Evolutionary conservation across 1,284 basidiomycete genomes (phyloP), one percentile per base, ranked within the genome.

Genomic region (Megacollybia platyphylla): DNA sequence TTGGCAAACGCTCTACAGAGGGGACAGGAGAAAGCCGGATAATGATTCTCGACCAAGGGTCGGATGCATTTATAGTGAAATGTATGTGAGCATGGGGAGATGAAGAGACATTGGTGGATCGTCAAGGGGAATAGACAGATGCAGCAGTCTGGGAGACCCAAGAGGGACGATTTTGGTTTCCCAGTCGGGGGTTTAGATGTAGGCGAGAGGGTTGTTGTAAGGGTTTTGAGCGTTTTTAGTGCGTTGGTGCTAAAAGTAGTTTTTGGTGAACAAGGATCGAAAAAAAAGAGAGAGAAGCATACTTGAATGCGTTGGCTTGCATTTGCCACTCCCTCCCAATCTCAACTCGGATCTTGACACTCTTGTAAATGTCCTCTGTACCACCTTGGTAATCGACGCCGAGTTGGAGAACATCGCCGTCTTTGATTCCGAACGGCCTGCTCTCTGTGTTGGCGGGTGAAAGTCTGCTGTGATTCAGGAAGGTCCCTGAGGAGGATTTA

Each of bases 31-130:
- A 98, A 98, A 2, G 89, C 87, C 0, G 94, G 90, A 53, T 94
- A 80, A 61, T 97, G 92, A 30, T 74, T 62, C 52, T 86, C 75
- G 36, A 98, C 72, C 11, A 97, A 69, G 0, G 92, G 93, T 0
- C 91, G 79, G 51, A 98, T 94, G 62, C 96, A 98, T 62, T 97
- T 97, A 76, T 88, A 97, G 64, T 97, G 94, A 69, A 96, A 97
- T 0, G 93, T 84, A 62, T 97, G 94, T 5, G 90, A 94, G 60
- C 90, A 93, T 0, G 90, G 90, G 27, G 93, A 92, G 57, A 98
- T 94, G 67, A 98, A 98, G 20, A 98, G 75, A 0, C 92, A 87
- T 63, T 98, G 94, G 49, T 86, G 89, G 52, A 97, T 93, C 0
- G 88, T 87, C 4, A 98, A 92, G 4, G 81, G 71, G 65, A 96